Base-by-base conservation (phyloP, 768 basidiomycete species). In the Serpula lacrymans region DNA sequence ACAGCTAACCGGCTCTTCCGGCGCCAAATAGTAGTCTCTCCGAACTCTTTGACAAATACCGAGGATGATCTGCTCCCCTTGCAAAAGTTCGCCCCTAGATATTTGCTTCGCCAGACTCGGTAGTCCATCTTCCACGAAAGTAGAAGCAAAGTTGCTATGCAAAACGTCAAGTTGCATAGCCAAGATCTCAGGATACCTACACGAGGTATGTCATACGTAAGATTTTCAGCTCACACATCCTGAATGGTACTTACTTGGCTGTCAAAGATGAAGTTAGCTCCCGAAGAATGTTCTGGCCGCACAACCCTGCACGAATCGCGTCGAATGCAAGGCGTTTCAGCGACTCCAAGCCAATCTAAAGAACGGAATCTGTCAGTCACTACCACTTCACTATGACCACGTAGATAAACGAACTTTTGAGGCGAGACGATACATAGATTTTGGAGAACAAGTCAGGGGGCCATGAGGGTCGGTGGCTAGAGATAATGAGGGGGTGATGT, bases 401-500 rank as follows among this genome's bases (percentile, higher is more conserved):
- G 3, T 12, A 3, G 20, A 21, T 13, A 16, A 1, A 37, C 49
- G 20, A 20, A 67, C 70, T 57, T 70, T 69, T 21, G 51, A 49
- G 5, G 70, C 68, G 9, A 72, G 51, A 11, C 66, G 62, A 43
- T 69, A 72, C 64, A 72, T 71, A 0, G 68, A 71, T 37, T 72
- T 72, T 0, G 69, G 64, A 3, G 69, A 72, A 32, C 68, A 70
- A n/a, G 24, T 36, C 5, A 46, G 42, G 5, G 29, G 32, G 20
- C 4, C 17, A 9, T 2, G 17, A 12, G 4, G 28, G 6, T 31
- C 48, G 9, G 36, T 24, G 25, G 11, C 34, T 2, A 11, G 2
- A 17, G 31, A 42, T n/a, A n/a, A n/a, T n/a, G n/a, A n/a, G n/a
- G n/a, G n/a, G n/a, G n/a, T n/a, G n/a, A n/a, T n/a, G n/a, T n/a